Base-by-base conservation (phyloP, 2,329 filamentous ascomycete species). In the Aureobasidium leucospermi region DNA sequence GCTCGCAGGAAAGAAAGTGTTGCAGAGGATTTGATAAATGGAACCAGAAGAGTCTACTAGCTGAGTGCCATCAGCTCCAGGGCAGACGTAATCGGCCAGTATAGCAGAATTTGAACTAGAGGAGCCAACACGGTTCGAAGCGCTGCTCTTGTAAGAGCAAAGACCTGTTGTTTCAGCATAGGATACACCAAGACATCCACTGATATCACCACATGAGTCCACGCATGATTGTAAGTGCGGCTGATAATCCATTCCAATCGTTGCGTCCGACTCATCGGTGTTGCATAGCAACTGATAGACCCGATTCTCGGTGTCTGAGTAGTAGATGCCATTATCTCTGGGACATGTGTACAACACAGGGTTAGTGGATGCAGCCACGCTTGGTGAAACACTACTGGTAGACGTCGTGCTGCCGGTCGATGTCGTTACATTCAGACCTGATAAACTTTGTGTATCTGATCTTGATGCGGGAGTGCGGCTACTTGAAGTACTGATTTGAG, bases 11-110 rank as follows among this genome's bases (percentile, higher is more conserved):
- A 65, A 68, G 8, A 60, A 64, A 7, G 63, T 60, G 39, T 67
- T 63, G 56, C 68, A 69, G 28, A 65, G 56, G 6, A 69, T 64
- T 48, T 69, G 61, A 58, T 69, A 69, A 8, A 63, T 61, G 9
- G 61, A 60, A 23, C 67, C 68, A 3, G 55, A 59, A 28, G 58
- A 49, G 60, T 69, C 68, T 15, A 67, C 52, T 47, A 66, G 66
- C 6, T 56, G 49, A 6, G 60, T 59, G 2, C 63, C 63, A 34
- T 68, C 63, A 2, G 62, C 68, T 19, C 59, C 60, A 1, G 67
- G 65, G 52, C 68, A 69, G 3, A 53, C 58, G 2, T 68, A 47
- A 41, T 68, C 64, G 11, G 55, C 23, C 15, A 32, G 6, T 15
- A 47, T 48, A 23, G 45, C 55, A 10, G 28, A 38, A 13, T 65